Conservation (phyloP, 352 stramenopile species). For the Pythium chondricola region DNA sequence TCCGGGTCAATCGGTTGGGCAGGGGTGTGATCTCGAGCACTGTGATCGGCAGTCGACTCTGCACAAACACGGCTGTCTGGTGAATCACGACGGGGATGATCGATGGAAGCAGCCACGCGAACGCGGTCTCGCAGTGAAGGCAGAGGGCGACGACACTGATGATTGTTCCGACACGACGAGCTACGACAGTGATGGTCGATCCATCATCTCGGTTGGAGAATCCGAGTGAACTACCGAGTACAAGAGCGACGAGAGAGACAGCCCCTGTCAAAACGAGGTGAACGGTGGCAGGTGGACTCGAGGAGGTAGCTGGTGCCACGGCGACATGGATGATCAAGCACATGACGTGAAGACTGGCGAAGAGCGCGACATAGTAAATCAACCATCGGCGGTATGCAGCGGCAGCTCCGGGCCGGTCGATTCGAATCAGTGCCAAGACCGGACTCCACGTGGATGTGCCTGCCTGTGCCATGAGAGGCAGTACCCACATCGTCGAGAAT, state of each 20-base stretch:
- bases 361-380: too few relatives aligned
- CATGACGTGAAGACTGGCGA: too few relatives aligned
- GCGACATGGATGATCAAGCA: too few relatives aligned
- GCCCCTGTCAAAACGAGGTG: too few relatives aligned
- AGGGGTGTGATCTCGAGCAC: constrained; percentile 26
- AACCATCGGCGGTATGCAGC: too few relatives aligned
- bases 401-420: constrained; percentile 7
- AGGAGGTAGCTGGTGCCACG: too few relatives aligned
- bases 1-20: constrained; percentile 21
- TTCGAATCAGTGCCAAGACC: constrained; percentile 17
- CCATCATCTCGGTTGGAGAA: too few relatives aligned
- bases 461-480: constrained; percentile 12
- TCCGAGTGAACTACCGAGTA: too few relatives aligned
- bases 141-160: constrained; percentile 15
- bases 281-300: too few relatives aligned
- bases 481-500: constrained; percentile 22
- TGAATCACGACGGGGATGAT: constrained; percentile 20
- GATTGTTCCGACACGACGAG: constrained; percentile 1
- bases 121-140: constrained; percentile 18
- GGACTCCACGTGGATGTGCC: constrained; percentile 25
- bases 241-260: too few relatives aligned
- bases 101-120: constrained; percentile 26
- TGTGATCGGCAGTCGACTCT: constrained; percentile 19
- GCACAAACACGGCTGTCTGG: constrained; percentile 5
- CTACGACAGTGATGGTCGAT: constrained; percentile 19